phyloP scores from a whole-genome alignment of 179 eudicot genomes.

The Patellifolia procumbens region DNA sequence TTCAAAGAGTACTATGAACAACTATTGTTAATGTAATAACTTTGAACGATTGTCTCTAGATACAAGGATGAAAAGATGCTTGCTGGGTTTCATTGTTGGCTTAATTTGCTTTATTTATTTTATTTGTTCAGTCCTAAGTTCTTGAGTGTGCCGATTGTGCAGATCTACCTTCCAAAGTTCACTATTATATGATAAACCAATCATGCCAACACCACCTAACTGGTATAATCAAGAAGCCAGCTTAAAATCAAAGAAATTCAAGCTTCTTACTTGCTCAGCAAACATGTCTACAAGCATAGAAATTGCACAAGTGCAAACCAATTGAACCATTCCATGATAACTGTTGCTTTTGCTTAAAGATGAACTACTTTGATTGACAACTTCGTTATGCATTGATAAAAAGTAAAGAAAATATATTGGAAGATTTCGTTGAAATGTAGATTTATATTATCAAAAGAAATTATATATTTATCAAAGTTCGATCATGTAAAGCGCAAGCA shows the following conservation, averaged over 20 bases:
- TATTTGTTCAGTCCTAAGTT: not conserved
- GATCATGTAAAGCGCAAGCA: no score
- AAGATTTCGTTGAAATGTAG: no score
- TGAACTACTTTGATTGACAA: no score
- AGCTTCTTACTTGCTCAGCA: not conserved
- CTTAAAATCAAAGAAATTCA: not conserved
- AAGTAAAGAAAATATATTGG: no score
- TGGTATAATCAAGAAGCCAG: not conserved
- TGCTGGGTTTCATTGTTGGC: not conserved
- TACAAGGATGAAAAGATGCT: not conserved
- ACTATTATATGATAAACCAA: not conserved
- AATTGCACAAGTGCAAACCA: no score
- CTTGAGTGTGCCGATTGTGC: not conserved
- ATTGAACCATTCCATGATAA: no score
- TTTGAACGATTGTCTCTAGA: not conserved
- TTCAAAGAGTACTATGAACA: not conserved
- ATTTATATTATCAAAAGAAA: no score
- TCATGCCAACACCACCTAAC: not conserved
- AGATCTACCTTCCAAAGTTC: not conserved
- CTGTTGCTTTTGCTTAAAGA: no score
- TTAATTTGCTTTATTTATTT: not conserved
- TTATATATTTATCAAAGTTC: no score
- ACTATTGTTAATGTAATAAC: not conserved
- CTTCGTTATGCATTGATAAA: no score
- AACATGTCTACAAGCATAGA: not conserved